phyloP scores from a whole-genome alignment of 495 filamentous ascomycete genomes.

The Glonium stellatum region DNA sequence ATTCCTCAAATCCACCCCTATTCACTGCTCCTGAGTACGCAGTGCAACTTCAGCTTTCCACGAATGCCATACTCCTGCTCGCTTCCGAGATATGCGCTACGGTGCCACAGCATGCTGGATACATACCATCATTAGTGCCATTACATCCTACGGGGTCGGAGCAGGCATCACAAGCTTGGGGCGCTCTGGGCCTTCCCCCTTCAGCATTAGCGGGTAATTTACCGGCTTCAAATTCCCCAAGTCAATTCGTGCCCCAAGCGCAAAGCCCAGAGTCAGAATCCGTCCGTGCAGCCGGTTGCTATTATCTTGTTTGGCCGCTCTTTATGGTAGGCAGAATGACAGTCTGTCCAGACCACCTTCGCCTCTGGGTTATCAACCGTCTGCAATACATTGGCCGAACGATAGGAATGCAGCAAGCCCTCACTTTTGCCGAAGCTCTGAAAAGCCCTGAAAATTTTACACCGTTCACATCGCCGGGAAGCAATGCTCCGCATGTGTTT shows the following conservation, averaged over 20 bases:
- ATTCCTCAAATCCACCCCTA: constrained; percentile 6
- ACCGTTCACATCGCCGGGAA: background rate
- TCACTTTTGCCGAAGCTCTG: background rate
- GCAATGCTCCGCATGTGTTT: too few relatives aligned
- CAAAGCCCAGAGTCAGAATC: too few relatives aligned
- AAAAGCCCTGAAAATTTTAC: background rate
- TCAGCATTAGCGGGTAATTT: background rate
- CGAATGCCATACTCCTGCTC: background rate
- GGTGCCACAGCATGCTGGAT: constrained; percentile 5
- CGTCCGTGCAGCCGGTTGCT: background rate
- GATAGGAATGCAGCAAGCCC: constrained; percentile 9
- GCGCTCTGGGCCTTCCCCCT: background rate
- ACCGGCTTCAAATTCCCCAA: background rate
- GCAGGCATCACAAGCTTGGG: background rate
- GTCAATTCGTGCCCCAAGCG: too few relatives aligned
- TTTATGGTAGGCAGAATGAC: background rate
- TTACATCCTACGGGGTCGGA: background rate
- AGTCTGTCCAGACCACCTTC: background rate
- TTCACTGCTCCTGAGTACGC: background rate
- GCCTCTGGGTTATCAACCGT: background rate
- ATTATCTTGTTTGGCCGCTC: constrained; percentile 5
- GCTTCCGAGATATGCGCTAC: background rate
- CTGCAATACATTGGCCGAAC: background rate
- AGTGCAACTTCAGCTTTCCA: constrained; percentile 10
- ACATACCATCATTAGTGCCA: background rate